Base-by-base conservation (phyloP, 495 filamentous ascomycete species). In the Cladorrhinum samala region DNA sequence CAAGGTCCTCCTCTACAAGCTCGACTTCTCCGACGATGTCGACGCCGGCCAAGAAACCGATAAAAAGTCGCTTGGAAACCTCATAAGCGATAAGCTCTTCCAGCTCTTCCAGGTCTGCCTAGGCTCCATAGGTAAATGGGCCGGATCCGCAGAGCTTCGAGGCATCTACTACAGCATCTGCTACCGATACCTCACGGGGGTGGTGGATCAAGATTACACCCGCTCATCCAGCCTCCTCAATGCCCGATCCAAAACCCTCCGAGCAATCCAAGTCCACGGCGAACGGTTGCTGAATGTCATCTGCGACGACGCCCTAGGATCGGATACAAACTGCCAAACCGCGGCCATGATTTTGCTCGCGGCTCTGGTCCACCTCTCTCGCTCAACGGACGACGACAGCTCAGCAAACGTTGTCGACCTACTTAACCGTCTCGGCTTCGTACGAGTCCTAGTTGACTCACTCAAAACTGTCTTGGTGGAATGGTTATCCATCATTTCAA, bases 261-360 rank as follows among this genome's bases (percentile, higher is more conserved):
- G 84, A 53, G 83, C 86, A 2, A 79, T 97, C 59, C 90, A 86
- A 57, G 69, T 80, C 16, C 79, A 85, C 30, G 91, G 93, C 48
- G 84, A 88, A 55, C 78, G 83, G 50, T 73, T 95, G 7, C 77
- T 97, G 45, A 88, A 93, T 62, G 82, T 88, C 13, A 77, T 95
- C 52, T 96, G 90, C 64, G 92, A 97, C 66, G 93, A 99, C 74
- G 93, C 90, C 48, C 89, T 91, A 66, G 83, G 83, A 54, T 89
- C 89, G 16, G 85, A 91, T 64, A 81, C 86, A 18, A 77, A 76
- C 19, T 93, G 88, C 62, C 85, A 91, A 51, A 83, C 91, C 14
- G 83, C 91, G 3, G 88, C 93, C 27, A 75, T 95, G 30, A 77
- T 96, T 23, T 64, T 84, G 21, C 72, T 96, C 19, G 72, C 89